A percentile compares a stretch with the other conserved stretches of the same genome.
These are phyloP conservation scores for Rosa rugosa DNA, from an alignment of 306 rosid species.

Conservation along the genomic window DNA sequence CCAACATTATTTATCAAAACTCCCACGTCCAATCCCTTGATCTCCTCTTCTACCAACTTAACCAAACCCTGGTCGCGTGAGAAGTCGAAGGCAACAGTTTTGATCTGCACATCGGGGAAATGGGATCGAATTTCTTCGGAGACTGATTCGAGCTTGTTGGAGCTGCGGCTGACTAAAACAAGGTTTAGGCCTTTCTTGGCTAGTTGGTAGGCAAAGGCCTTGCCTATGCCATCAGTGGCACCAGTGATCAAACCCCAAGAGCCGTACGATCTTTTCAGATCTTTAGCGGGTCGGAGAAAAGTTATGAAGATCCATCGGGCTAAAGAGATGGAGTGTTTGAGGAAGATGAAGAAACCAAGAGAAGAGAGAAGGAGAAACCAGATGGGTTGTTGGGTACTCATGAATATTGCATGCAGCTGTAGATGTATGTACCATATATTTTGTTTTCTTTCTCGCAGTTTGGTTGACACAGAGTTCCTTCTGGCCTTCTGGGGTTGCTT, in stretches of 20 bases:
- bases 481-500: not conserved
- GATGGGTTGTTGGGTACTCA: slow-evolving; percentile 13
- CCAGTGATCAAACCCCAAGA: slow-evolving; percentile 83
- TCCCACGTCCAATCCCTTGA: slow-evolving; percentile 40
- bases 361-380: slow-evolving; percentile 33
- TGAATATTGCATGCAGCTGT: not conserved
- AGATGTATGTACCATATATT: not conserved
- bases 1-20: slow-evolving; percentile 74
- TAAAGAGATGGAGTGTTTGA: slow-evolving; percentile 14
- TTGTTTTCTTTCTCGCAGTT: not conserved
- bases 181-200: slow-evolving; percentile 66
- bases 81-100: slow-evolving; percentile 49
- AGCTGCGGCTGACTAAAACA: slow-evolving; percentile 56
- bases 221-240: slow-evolving; percentile 85
- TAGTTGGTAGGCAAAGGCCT: slow-evolving; percentile 60
- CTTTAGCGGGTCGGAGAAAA: slow-evolving; percentile 54
- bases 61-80: slow-evolving; percentile 26
- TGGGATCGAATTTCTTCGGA: slow-evolving; percentile 34
- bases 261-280: slow-evolving; percentile 59
- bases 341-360: slow-evolving; percentile 46
- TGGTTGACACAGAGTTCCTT: not conserved
- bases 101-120: slow-evolving; percentile 32
- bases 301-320: slow-evolving; percentile 50
- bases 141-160: slow-evolving; percentile 48
- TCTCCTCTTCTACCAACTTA: slow-evolving; percentile 32